phyloP scores from a whole-genome alignment of 1,139 yeast species.

The Diutina siamensis region DNA sequence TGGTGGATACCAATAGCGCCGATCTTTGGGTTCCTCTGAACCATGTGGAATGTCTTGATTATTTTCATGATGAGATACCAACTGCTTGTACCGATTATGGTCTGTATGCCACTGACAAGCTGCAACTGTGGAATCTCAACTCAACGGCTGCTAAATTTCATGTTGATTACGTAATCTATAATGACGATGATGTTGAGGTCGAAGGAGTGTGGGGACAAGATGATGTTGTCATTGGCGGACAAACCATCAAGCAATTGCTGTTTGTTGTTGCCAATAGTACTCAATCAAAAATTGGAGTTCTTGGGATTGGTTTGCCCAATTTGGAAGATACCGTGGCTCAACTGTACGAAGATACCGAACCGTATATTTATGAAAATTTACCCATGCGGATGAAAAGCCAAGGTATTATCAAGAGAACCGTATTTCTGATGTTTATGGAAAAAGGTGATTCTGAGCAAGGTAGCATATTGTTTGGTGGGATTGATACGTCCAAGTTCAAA shows the following conservation, averaged over 20 bases:
- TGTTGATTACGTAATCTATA: slow-evolving; percentile 52
- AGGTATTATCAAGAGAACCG: slow-evolving; percentile 35
- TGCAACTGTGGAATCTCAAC: slow-evolving; percentile 15
- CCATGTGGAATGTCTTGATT: not conserved
- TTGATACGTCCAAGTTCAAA: slow-evolving; percentile 8
- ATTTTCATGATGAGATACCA: not conserved
- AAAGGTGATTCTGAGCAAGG: not conserved
- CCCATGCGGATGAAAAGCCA: slow-evolving; percentile 42
- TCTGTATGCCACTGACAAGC: slow-evolving; percentile 7
- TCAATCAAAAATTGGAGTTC: slow-evolving; percentile 5
- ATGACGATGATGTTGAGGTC: slow-evolving; percentile 56
- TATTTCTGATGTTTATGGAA: slow-evolving; percentile 11
- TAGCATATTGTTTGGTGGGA: slow-evolving; percentile 6
- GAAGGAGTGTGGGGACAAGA: slow-evolving; percentile 59
- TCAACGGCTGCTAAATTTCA: slow-evolving; percentile 23
- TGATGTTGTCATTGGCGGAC: slow-evolving; percentile 26
- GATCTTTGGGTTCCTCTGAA: slow-evolving; percentile 6
- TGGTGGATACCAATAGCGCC: slow-evolving; percentile 6
- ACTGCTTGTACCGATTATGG: slow-evolving; percentile 6
- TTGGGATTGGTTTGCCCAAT: slow-evolving; percentile 5
- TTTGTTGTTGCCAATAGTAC: slow-evolving; percentile 13
- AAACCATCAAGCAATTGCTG: slow-evolving; percentile 31
- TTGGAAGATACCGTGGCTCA: slow-evolving; percentile 2
- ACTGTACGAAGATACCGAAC: not conserved
- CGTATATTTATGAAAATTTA: slow-evolving; percentile 37